Conservation (phyloP, 75 land plant species). For the Larix kaempferi region DNA sequence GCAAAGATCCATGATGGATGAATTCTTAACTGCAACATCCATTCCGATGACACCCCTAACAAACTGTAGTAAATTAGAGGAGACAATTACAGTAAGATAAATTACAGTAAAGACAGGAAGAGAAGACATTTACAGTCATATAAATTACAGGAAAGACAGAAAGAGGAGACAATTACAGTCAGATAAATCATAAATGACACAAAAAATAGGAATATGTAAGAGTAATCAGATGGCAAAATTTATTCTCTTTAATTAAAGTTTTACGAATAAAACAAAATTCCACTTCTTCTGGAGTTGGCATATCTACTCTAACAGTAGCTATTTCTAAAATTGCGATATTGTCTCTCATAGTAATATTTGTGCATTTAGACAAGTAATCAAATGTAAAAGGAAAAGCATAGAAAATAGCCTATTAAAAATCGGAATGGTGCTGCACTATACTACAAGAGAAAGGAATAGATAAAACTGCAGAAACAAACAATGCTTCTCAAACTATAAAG, state of each 20-base stretch:
- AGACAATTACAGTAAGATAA: not conserved
- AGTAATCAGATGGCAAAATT: not conserved
- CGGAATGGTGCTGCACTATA: not conserved
- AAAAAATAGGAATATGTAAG: no score
- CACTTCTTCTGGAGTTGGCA: not conserved
- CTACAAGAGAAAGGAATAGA: not conserved
- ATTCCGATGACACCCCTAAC: constrained; percentile 41
- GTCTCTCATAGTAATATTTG: not conserved
- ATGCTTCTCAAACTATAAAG: not conserved
- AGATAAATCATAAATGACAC: not conserved
- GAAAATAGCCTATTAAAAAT: not conserved
- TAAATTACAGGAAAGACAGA: not conserved
- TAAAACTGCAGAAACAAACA: not conserved
- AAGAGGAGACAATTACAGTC: not conserved
- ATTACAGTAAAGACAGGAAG: not conserved
- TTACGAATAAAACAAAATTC: not conserved
- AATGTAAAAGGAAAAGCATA: not conserved
- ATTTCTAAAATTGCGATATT: not conserved
- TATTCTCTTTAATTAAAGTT: not conserved
- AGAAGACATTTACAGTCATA: not conserved
- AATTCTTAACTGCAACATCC: constrained; percentile 32
- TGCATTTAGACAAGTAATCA: not conserved
- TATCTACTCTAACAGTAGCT: not conserved
- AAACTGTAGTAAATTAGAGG: constrained; percentile 22
- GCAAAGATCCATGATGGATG: constrained; percentile 32